phyloP scores from a whole-genome alignment of 176 grass and related monocot species.

The Dactylis glomerata region DNA sequence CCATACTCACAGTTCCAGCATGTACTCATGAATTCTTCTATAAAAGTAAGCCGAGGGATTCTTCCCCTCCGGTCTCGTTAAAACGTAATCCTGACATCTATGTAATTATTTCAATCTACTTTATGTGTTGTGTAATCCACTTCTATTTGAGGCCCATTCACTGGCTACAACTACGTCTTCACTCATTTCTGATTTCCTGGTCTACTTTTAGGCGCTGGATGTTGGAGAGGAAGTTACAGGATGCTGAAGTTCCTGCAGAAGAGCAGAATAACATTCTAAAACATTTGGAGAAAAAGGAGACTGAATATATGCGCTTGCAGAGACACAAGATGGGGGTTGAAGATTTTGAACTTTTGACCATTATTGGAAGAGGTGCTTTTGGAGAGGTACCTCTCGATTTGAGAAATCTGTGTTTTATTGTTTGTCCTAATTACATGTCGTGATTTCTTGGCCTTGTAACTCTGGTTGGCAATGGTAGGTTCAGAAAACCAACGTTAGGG shows the following conservation, averaged over 20 bases:
- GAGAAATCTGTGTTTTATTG: background rate
- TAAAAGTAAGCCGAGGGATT: no score
- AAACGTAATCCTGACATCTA: no score
- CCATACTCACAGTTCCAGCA: no score
- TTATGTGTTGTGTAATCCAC: background rate
- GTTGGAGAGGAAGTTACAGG: conserved; percentile 89
- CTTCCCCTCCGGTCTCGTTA: no score
- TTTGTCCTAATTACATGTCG: conserved; percentile 1
- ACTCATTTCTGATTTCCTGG: conserved; percentile 19
- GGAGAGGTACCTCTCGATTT: conserved; percentile 61
- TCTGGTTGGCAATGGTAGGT: background rate
- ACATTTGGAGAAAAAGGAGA: conserved; percentile 96
- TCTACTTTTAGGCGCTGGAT: conserved; percentile 77
- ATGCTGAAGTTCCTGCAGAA: conserved; percentile 94
- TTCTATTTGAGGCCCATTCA: background rate
- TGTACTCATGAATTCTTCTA: no score
- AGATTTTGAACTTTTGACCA: conserved; percentile 99
- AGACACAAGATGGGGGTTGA: conserved; percentile 98
- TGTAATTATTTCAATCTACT: conserved; percentile 1
- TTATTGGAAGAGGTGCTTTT: conserved; percentile 98
- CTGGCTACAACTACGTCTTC: background rate
- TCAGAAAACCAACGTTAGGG: background rate
- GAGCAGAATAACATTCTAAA: conserved; percentile 95
- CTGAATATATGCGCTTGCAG: conserved; percentile 94
- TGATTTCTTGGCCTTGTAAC: conserved; percentile 10